Base-by-base conservation (phyloP, 2,329 filamentous ascomycete species). In the Beauveria sp. region DNA sequence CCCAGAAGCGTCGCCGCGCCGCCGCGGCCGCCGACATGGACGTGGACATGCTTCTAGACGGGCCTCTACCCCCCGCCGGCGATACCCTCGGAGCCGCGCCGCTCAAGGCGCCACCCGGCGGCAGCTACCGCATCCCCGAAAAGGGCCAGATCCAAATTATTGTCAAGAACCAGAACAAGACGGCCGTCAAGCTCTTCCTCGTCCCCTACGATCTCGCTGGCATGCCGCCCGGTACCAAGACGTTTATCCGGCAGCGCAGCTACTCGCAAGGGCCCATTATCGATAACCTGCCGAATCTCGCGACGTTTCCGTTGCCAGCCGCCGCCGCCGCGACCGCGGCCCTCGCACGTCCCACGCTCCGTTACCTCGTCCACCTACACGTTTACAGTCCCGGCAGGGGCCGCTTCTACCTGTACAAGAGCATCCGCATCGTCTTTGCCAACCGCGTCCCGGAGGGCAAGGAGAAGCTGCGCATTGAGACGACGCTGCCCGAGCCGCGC, bases 131-230 rank as follows among this genome's bases (percentile, higher is more conserved):
- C 48, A 96, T 99, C 58, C 94, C 94, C 0, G 88, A 94, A 69
- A 89, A 92, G 72, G 94, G 94, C 0, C 94, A 97, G 73, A 79
- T 99, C 16, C 94, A 99, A 69, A 96, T 99, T 65, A 88, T 99
- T 64, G 91, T 99, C 72, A 97, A 97, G 72, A 99, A 97, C 68
- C 93, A 92, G 18, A 96, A 97, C 76, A 97, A 97, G 71, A 97
- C 94, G 3, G 94, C 94, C 1, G 93, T 97, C 59, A 97, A 99
- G 73, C 79, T 99, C 0, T 97, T 97, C 67, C 80, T 97, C 26
- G 85, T 99, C 3, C 94, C 93, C 0, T 99, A 97, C 67, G 92
- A 97, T 70, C 79, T 99, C 1, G 82, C 85, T 1, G 93, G 91
- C 56, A 99, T 99, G 93, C 89, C 94, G 64, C 84, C 91, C 0